Conservation (phyloP, 202 grass and related monocot species). For the Panicum hallii region DNA sequence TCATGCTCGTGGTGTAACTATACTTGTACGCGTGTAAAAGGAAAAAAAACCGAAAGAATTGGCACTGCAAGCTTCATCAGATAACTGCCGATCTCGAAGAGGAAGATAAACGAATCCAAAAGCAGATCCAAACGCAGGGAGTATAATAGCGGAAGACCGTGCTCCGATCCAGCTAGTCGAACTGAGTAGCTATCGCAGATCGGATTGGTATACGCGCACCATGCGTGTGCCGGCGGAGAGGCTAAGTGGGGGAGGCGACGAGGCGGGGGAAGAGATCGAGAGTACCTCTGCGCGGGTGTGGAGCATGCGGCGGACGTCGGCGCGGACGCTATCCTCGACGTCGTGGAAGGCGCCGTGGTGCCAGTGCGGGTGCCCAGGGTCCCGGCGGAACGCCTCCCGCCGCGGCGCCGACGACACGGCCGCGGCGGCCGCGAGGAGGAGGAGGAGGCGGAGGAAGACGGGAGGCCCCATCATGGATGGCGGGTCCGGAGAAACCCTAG, state of each 20-base stretch:
- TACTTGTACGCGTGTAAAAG: constrained; percentile 2
- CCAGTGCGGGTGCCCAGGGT: constrained; percentile 95
- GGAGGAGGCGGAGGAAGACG: constrained; percentile 23
- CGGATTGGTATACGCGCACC: constrained; percentile 10
- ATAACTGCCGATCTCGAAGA: constrained; percentile 12
- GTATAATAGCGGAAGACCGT: constrained; percentile 25
- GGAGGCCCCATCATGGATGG: constrained; percentile 17
- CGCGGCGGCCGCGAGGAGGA: constrained; percentile 45
- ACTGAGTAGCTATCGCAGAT: constrained; percentile 26
- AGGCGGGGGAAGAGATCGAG: not conserved
- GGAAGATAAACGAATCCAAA: constrained; percentile 31
- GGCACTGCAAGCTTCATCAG: constrained; percentile 2
- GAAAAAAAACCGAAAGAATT: not conserved
- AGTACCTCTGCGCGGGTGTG: constrained; percentile 93
- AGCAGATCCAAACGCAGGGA: constrained; percentile 38
- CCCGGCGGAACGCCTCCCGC: constrained; percentile 82
- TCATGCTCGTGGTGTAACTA: not conserved
- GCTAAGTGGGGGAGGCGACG: constrained; percentile 19
- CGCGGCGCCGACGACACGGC: constrained; percentile 40
- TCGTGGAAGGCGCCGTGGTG: constrained; percentile 98
- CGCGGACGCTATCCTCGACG: constrained; percentile 79
- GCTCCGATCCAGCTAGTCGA: constrained; percentile 3
- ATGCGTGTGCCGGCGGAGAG: constrained; percentile 30
- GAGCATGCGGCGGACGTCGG: constrained; percentile 86
- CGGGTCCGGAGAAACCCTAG: constrained; percentile 50